phyloP scores from a whole-genome alignment of 306 rosid genomes.

The Luffa aegyptiaca region DNA sequence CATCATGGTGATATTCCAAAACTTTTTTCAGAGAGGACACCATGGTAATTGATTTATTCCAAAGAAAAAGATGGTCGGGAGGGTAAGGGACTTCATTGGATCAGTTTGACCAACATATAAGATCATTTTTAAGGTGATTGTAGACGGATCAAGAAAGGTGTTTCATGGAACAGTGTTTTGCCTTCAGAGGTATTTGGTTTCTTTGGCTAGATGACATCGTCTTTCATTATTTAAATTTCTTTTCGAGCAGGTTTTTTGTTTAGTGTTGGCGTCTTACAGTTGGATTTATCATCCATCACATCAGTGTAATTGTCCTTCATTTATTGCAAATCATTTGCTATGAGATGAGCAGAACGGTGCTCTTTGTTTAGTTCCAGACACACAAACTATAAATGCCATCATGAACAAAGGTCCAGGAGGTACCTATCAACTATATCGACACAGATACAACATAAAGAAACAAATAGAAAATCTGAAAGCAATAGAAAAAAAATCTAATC shows the following conservation, averaged over 20 bases:
- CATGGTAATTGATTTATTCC: too few species aligned
- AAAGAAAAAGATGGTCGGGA: too few species aligned
- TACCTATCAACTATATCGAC: not conserved
- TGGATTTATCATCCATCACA: not conserved
- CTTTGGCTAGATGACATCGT: too few species aligned
- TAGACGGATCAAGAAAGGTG: not conserved
- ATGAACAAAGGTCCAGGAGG: too few species aligned
- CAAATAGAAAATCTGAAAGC: not conserved
- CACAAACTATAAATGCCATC: not conserved
- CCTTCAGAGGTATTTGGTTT: too few species aligned
- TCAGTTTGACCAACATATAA: too few species aligned
- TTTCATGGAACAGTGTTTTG: not conserved
- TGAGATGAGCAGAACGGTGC: not conserved
- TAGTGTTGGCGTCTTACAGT: not conserved
- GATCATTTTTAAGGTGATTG: too few species aligned
- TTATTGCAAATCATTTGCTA: not conserved
- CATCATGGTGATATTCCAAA: too few species aligned
- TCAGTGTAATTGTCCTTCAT: not conserved
- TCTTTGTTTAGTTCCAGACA: not conserved
- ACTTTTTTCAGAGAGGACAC: too few species aligned
- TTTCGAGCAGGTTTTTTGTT: not conserved
- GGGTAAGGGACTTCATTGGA: too few species aligned
- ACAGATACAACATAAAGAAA: not conserved
- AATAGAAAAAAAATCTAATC: not conserved
- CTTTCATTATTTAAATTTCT: not conserved